Percentiles rank a stretch among this genome's conserved stretches.
phyloP scores from a whole-genome alignment of 176 grass and related monocot genomes.

The Neostapfia colusana region DNA sequence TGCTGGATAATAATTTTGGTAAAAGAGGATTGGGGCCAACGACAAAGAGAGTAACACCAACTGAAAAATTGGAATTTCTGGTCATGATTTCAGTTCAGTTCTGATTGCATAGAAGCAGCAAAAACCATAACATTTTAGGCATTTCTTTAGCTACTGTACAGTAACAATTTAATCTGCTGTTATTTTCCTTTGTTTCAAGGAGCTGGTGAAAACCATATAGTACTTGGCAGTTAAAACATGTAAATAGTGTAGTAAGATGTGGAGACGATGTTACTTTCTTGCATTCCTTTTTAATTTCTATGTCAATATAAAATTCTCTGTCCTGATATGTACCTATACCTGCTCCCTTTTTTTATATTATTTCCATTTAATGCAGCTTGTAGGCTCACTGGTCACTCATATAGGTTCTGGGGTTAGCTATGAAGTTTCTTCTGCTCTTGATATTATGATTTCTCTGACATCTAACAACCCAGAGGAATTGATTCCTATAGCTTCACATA shows the following conservation, averaged over 20 bases:
- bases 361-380: conserved; percentile 49
- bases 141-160: conserved; percentile 5
- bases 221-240: neutral
- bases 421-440: conserved; percentile 82
- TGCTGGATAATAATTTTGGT: conserved; percentile 6
- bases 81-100: neutral
- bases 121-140: neutral
- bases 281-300: conserved; percentile 22
- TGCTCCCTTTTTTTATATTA: conserved; percentile 11
- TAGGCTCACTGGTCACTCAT: conserved; percentile 83
- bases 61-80: neutral
- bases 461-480: conserved; percentile 68
- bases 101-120: neutral
- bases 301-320: conserved; percentile 17
- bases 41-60: neutral
- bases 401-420: conserved; percentile 81
- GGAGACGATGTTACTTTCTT: conserved; percentile 11
- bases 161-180: conserved; percentile 1
- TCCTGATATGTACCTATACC: conserved; percentile 10
- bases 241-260: too few relatives aligned
- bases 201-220: neutral
- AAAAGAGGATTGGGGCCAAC: neutral
- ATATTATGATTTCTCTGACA: conserved; percentile 70
- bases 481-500: conserved; percentile 77
- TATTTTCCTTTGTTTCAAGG: conserved; percentile 16